phyloP scores from a whole-genome alignment of 2,329 filamentous ascomycete genomes.

The Fusarium setosum region DNA sequence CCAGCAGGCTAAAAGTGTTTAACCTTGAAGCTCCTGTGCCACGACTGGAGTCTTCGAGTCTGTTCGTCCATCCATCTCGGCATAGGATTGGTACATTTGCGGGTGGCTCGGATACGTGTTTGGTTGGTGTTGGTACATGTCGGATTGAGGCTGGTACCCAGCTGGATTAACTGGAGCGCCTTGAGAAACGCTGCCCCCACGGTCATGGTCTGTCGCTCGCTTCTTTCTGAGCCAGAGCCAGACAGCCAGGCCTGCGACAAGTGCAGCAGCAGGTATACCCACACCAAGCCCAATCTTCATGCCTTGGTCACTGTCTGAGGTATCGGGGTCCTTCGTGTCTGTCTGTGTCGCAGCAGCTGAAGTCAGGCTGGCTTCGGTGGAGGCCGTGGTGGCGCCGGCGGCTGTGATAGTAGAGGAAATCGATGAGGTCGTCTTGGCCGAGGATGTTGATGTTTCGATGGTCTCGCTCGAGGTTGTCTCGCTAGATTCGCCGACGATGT shows the following conservation, averaged over 20 bases:
- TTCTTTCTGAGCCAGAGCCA: conserved; percentile 12
- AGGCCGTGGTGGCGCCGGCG: not conserved
- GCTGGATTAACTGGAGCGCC: too few species aligned
- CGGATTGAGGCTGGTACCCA: too few species aligned
- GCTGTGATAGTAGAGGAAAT: not conserved
- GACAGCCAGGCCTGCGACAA: not conserved
- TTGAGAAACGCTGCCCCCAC: too few species aligned
- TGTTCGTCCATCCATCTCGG: too few species aligned
- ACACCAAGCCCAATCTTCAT: conserved; percentile 26
- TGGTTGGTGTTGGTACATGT: too few species aligned
- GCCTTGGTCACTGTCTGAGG: not conserved
- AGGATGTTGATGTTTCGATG: not conserved
- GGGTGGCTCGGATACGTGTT: too few species aligned
- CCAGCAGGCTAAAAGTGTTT: too few species aligned
- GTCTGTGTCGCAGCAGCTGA: not conserved
- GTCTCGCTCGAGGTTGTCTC: not conserved
- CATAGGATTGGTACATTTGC: too few species aligned
- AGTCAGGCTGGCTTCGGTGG: not conserved
- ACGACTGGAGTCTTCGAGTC: too few species aligned
- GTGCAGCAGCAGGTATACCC: conserved; percentile 9
- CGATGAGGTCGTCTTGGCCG: not conserved
- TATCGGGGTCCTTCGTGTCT: not conserved
- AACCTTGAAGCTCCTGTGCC: too few species aligned
- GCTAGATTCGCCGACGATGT: not conserved
- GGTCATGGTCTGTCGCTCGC: not conserved